Evolutionary conservation across 805 yeast genomes (phyloP).

Genomic region (Cyberlindnera maritima): DNA sequence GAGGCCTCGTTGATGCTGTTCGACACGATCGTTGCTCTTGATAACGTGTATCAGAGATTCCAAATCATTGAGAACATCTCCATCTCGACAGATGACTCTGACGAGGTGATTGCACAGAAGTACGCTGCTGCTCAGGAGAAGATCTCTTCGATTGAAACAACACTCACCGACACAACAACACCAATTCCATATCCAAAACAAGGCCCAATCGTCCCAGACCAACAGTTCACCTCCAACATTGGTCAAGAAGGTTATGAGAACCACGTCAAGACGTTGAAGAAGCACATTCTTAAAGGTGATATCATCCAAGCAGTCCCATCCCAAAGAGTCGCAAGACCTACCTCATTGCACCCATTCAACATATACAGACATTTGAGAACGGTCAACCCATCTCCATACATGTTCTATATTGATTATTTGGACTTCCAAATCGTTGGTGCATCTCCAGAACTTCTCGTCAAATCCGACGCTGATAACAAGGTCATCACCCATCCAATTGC

Average conservation of each 20-base stretch:
- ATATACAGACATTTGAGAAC: conserved; percentile 91
- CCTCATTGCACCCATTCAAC: conserved; percentile 94
- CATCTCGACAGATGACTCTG: conserved; percentile 34
- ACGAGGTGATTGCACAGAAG: conserved; percentile 38
- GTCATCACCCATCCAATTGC: conserved; percentile 97
- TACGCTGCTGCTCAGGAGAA: conserved; percentile 52
- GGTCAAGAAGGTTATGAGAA: conserved; percentile 92
- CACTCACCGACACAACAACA: conserved; percentile 41
- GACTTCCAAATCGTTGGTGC: conserved; percentile 98
- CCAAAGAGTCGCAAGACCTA: conserved; percentile 93
- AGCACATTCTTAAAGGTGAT: conserved; percentile 87
- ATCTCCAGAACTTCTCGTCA: conserved; percentile 90
- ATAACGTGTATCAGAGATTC: conserved; percentile 89
- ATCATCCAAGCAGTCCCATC: conserved; percentile 98
- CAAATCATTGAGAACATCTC: conserved; percentile 84
- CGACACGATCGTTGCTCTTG: conserved; percentile 88
- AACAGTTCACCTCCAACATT: conserved; percentile 78
- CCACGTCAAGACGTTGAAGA: conserved; percentile 72
- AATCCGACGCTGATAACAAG: conserved; percentile 67
- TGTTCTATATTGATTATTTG: conserved; percentile 87
- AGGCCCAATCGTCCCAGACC: conserved; percentile 62
- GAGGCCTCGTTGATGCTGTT: conserved; percentile 91
- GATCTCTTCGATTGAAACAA: conserved; percentile 53
- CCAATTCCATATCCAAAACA: conserved; percentile 69
- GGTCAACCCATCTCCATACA: conserved; percentile 96